Evolutionary conservation across 1,284 basidiomycete species (phyloP), one percentile per base, ranked within the genome.

Genomic region (Chondrostereum purpureum): DNA sequence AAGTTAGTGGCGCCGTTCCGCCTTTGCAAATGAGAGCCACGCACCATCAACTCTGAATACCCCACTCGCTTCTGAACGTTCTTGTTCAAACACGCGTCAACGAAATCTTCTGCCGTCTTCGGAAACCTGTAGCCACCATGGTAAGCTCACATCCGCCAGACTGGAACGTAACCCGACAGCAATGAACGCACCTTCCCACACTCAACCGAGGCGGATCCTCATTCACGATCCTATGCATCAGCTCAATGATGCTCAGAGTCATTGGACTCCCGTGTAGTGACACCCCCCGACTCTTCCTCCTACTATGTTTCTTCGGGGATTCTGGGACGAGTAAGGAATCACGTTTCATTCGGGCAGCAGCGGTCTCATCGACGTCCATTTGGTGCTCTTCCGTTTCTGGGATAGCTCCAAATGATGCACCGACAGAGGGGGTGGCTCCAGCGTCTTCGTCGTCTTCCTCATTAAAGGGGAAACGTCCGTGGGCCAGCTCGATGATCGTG

Each of bases 211-310:
- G 88, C 27, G 88, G 87, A 22, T 88, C 84, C 60, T 91, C 88
- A 59, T 92, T 92, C 49, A 93, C 90, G 57, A 93, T 92, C 58
- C 91, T 87, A 58, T 93, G 90, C 50, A 93, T 67, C n/a, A 93
- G 66, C 63, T 93, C 90, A 37, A 93, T 69, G 55, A 93, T 93
- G 49, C 80, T 84, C 85, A 93, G 90, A 53, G 88, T 88, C 74
- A 83, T 83, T 11, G 81, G 81, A 6, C 83, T 82, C 34, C 86
- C 87, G 34, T 92, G 89, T 50, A 96, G 68, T 52, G 80, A 86
- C 43, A 95, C 92, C 39, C 92, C 92, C 55, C 80, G 85, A 56
- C 82, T 83, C 70, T 83, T 80, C 53, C 66, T 64, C 52, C 56
- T 53, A 45, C 68, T 61, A 52, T 70, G 69, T 52, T 69, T 66